Evolutionary conservation across 305 asterid species (phyloP).

Genomic region (Caryopteris hybrid): DNA sequence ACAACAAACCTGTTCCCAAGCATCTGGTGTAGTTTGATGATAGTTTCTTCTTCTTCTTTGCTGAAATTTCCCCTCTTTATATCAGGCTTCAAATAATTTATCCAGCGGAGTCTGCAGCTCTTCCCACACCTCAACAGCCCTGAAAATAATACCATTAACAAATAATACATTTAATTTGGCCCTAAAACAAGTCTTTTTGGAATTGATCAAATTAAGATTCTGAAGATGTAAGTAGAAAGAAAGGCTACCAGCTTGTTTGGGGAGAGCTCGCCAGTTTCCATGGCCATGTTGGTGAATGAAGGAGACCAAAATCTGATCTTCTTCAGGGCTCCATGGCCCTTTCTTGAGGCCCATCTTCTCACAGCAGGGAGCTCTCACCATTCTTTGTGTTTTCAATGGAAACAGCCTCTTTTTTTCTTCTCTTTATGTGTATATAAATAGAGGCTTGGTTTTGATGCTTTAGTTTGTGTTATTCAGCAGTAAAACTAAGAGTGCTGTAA

Average conservation of each 20-base stretch:
- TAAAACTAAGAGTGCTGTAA: conserved; percentile 22
- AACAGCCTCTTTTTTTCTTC: no score
- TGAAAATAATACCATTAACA: not conserved
- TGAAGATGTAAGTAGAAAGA: no score
- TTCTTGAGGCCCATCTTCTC: conserved; percentile 84
- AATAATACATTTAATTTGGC: no score
- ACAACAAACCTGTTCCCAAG: conserved; percentile 79
- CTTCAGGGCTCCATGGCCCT: conserved; percentile 93
- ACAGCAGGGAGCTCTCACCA: conserved; percentile 95
- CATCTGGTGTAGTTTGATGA: conserved; percentile 56
- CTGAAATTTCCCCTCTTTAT: conserved; percentile 85
- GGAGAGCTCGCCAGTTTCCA: conserved; percentile 90
- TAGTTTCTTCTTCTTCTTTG: conserved; percentile 70
- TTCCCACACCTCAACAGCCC: conserved; percentile 86
- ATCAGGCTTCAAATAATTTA: conserved; percentile 73
- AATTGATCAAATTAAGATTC: no score
- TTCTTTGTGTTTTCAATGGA: conserved; percentile 18
- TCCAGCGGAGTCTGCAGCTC: conserved; percentile 92
- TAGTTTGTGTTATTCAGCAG: no score
- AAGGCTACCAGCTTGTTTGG: conserved; percentile 69
- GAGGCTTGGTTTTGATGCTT: no score
- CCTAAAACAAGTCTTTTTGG: no score
- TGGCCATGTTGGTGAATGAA: conserved; percentile 65
- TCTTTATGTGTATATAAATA: no score
- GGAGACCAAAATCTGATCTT: conserved; percentile 66